These are phyloP conservation scores for Sporodiniella umbellata DNA, from an alignment of 371 early-diverging fungal species.

Conservation along the genomic window DNA sequence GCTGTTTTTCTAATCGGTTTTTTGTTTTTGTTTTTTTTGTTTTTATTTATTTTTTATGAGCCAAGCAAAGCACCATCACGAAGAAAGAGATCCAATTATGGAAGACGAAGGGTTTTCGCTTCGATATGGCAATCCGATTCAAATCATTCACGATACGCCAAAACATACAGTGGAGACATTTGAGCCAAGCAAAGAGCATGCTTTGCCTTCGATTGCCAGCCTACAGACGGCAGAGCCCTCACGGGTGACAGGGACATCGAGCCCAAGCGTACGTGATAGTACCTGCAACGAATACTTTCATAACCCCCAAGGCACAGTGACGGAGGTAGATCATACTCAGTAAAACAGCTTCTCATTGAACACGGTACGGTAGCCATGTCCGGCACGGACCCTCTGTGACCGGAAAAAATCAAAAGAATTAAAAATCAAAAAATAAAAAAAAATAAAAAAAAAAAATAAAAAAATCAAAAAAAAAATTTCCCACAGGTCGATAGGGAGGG, in stretches of 20 bases:
- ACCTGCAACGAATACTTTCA: conserved; percentile 31
- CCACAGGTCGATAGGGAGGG: no score
- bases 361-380: no score
- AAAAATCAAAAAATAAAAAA: neutral
- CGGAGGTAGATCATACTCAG: conserved; percentile 30
- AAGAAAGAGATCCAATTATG: conserved; percentile 36
- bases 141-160: conserved; percentile 31
- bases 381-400: no score
- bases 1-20: neutral
- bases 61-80: conserved; percentile 3
- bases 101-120: conserved; percentile 36
- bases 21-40: neutral
- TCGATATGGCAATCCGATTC: conserved; percentile 36
- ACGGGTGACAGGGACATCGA: no score
- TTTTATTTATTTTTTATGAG: conserved; percentile 2
- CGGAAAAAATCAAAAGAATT: no score
- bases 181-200: conserved; percentile 25
- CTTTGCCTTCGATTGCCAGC: conserved; percentile 10
- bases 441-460: neutral
- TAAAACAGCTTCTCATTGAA: no score
- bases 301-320: conserved; percentile 19
- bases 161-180: conserved; percentile 19
- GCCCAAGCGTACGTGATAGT: conserved; percentile 21
- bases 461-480: no score
- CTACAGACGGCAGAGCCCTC: conserved; percentile 5